Evolutionary conservation across 1,139 yeast genomes (phyloP), one percentile per base, ranked within the genome.

Genomic region (Schizosaccharomyces versatilis): DNA sequence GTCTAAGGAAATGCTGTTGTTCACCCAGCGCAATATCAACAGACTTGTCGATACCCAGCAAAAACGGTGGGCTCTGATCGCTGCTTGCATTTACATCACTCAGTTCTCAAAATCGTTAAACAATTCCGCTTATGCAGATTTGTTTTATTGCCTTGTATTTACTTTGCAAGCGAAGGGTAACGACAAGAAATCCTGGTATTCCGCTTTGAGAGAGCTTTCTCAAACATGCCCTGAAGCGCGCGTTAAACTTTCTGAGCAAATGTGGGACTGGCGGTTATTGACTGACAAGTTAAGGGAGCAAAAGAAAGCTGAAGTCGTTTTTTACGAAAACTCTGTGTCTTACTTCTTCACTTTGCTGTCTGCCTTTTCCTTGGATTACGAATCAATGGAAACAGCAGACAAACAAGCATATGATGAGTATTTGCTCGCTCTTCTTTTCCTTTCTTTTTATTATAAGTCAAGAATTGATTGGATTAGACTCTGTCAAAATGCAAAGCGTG

Each of bases 381-480:
- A 8, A 17, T 1, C 36, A 8, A 19, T 9, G 32, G n/a, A 24
- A 24, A 1, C 32, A 8, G 36, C n/a, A 10, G 49, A 44, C 8
- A 24, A 24, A 5, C 32, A 24, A 5, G 32, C 32, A 24, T 44
- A 24, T n/a, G 49, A 44, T 17, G n/a, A 7, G n/a, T 44, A 44
- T 44, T 7, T 44, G 49, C 14, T 44, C 19, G 49, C 19, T 3
- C 49, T 44, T 10, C 32, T 44, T n/a, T 66, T 67, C 1, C 63
- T 72, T 7, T 76, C 75, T 55, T 72, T 72, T 57, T 80, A 54
- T 7, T 56, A 56, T 52, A 44, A 83, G 1, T 19, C 39, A 36
- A 6, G 10, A 44, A 7, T 36, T 54, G 14, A 44, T 44, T 90
- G 98, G 98, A 82, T 86, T 48, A 84, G 84, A 0, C 68, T 86